Percentiles rank a stretch among this genome's conserved stretches.
Evolutionary conservation across 345 rosid genomes (phyloP).

Genomic region (Moricandia arvensis): DNA sequence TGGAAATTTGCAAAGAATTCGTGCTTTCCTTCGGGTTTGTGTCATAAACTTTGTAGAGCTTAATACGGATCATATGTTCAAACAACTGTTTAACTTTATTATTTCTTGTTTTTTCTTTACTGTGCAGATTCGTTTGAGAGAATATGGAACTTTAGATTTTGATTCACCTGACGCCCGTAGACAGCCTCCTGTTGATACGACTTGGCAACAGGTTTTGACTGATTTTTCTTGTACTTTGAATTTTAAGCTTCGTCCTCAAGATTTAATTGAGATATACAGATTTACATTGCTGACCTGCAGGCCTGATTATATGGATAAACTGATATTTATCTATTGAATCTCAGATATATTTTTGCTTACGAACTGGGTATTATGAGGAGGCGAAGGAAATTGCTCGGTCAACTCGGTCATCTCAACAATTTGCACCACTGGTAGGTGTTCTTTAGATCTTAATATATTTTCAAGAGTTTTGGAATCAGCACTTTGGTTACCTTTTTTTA

Average conservation of each 20-base stretch:
- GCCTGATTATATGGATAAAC: slow-evolving; percentile 2
- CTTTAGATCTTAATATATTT: slow-evolving; percentile 9
- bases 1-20: slow-evolving; percentile 92
- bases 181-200: slow-evolving; percentile 98
- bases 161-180: slow-evolving; percentile 82
- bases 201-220: slow-evolving; percentile 93
- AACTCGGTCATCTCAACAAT: slow-evolving; percentile 83
- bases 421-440: slow-evolving; percentile 77
- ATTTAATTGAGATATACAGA: slow-evolving; percentile 1
- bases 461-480: slow-evolving; percentile 11
- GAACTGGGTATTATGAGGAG: slow-evolving; percentile 93
- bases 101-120: slow-evolving; percentile 17
- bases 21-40: slow-evolving; percentile 95
- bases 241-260: background rate
- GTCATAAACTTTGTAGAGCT: slow-evolving; percentile 13
- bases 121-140: slow-evolving; percentile 85
- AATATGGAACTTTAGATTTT: slow-evolving; percentile 90
- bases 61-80: slow-evolving; percentile 16
- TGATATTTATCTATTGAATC: slow-evolving; percentile 18
- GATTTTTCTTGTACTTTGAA: slow-evolving; percentile 12
- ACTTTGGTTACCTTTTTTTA: slow-evolving; percentile 27
- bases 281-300: background rate
- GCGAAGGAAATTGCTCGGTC: slow-evolving; percentile 77
- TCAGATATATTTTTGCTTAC: slow-evolving; percentile 95
- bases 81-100: slow-evolving; percentile 8